Conservation (phyloP, 2,329 filamentous ascomycete species). For the Hymenoscyphus infarciens region DNA sequence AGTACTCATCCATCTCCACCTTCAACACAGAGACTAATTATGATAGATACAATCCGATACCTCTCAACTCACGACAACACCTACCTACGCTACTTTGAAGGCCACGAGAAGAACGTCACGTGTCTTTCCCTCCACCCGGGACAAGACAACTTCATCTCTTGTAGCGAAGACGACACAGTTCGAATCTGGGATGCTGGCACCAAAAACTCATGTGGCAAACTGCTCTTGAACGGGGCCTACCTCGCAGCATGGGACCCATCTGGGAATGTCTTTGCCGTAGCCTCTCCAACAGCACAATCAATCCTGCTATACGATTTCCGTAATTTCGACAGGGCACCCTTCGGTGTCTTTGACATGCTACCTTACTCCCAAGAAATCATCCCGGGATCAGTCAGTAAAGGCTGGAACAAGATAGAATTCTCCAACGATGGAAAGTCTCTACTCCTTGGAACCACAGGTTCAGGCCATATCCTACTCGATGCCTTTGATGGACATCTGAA, state of each 20-base stretch:
- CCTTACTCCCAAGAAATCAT: conserved; percentile 50
- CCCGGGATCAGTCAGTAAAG: conserved; percentile 49
- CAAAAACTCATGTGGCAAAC: conserved; percentile 73
- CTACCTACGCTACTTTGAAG: conserved; percentile 94
- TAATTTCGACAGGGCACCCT: conserved; percentile 89
- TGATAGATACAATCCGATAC: conserved; percentile 75
- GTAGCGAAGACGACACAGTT: conserved; percentile 85
- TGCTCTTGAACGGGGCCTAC: conserved; percentile 77
- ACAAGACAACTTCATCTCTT: conserved; percentile 87
- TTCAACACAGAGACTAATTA: conserved; percentile 4
- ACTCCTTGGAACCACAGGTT: conserved; percentile 77
- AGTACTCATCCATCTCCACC: conserved; percentile 19
- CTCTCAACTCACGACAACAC: conserved; percentile 92
- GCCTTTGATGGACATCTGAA: conserved; percentile 81
- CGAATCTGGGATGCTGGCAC: conserved; percentile 79
- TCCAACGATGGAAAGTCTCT: conserved; percentile 92
- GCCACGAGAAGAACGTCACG: conserved; percentile 82
- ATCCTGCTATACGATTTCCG: conserved; percentile 89
- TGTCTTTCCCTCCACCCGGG: conserved; percentile 80
- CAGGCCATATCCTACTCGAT: conserved; percentile 88
- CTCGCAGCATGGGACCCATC: conserved; percentile 90
- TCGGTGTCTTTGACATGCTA: conserved; percentile 75
- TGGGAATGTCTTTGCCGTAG: conserved; percentile 86
- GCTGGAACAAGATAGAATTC: conserved; percentile 92
- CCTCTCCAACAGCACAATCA: conserved; percentile 72